phyloP scores from a whole-genome alignment of 192 early-diverging fungal species.

The Backusella sp. region DNA sequence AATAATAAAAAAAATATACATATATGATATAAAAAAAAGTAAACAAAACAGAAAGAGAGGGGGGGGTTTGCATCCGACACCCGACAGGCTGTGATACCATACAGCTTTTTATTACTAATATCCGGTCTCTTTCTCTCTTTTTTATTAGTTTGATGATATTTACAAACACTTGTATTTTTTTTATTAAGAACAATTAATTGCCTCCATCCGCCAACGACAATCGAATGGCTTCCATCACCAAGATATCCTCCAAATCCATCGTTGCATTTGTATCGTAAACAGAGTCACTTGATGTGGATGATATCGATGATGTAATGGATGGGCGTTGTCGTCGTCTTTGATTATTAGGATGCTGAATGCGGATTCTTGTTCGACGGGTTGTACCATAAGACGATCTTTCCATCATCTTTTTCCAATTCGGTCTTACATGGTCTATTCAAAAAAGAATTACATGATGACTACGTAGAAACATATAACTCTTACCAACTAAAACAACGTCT shows the following conservation, averaged over 20 bases:
- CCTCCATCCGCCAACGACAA: conserved; percentile 4
- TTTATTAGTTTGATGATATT: background rate
- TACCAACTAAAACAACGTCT: conserved; percentile 27
- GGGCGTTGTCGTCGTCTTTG: background rate
- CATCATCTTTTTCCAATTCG: conserved; percentile 21
- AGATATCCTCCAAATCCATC: conserved; percentile 26
- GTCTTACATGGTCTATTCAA: conserved; percentile 5
- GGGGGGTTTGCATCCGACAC: background rate
- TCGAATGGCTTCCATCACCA: conserved; percentile 29
- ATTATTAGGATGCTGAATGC: background rate
- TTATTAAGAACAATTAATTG: background rate
- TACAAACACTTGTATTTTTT: background rate
- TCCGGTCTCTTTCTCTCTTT: background rate
- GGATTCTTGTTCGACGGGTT: conserved; percentile 2
- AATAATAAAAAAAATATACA: background rate
- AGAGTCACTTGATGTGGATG: background rate
- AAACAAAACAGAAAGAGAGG: background rate
- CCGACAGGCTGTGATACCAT: background rate
- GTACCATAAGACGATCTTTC: background rate
- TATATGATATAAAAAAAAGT: background rate
- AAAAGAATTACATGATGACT: background rate
- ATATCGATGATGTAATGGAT: background rate
- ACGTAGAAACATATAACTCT: background rate
- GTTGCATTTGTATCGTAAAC: conserved; percentile 8
- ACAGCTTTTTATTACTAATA: background rate